Evolutionary conservation across 2,329 filamentous ascomycete genomes (phyloP).

Genomic region (Beauveria sp.): DNA sequence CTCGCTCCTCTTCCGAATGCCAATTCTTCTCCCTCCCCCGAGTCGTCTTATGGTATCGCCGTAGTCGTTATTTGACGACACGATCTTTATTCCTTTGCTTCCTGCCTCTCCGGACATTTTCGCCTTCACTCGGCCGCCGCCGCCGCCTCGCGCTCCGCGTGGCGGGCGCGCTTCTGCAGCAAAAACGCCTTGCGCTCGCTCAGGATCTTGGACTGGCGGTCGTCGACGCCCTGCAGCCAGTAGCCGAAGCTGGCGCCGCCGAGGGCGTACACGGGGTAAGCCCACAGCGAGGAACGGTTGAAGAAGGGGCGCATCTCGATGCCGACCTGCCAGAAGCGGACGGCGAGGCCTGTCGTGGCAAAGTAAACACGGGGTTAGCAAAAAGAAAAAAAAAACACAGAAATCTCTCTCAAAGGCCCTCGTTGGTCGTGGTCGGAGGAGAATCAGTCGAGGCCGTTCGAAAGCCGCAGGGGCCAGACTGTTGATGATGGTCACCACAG

Average conservation of each 20-base stretch:
- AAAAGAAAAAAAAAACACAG: too few relatives aligned
- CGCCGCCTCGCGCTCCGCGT: constrained; percentile 29
- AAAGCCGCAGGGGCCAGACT: too few relatives aligned
- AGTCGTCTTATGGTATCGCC: neutral
- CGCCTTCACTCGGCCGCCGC: constrained; percentile 14
- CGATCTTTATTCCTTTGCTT: constrained; percentile 7
- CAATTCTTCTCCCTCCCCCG: neutral
- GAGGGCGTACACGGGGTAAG: constrained; percentile 81
- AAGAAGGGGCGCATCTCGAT: constrained; percentile 98
- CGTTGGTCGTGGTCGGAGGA: too few relatives aligned
- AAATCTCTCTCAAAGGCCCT: too few relatives aligned
- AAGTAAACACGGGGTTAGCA: neutral
- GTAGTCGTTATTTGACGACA: neutral
- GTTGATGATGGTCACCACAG: too few relatives aligned
- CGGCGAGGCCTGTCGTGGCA: constrained; percentile 64
- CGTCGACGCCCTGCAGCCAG: constrained; percentile 88
- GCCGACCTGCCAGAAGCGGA: constrained; percentile 92
- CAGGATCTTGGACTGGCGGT: constrained; percentile 67
- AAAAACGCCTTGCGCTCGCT: constrained; percentile 72
- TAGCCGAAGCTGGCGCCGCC: constrained; percentile 91
- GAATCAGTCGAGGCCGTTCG: too few relatives aligned
- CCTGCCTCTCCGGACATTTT: neutral
- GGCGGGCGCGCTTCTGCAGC: constrained; percentile 81
- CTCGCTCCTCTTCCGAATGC: neutral
- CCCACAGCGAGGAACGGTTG: constrained; percentile 76